Conservation (phyloP, 75 land plant species). For the Sequoiadendron giganteum region DNA sequence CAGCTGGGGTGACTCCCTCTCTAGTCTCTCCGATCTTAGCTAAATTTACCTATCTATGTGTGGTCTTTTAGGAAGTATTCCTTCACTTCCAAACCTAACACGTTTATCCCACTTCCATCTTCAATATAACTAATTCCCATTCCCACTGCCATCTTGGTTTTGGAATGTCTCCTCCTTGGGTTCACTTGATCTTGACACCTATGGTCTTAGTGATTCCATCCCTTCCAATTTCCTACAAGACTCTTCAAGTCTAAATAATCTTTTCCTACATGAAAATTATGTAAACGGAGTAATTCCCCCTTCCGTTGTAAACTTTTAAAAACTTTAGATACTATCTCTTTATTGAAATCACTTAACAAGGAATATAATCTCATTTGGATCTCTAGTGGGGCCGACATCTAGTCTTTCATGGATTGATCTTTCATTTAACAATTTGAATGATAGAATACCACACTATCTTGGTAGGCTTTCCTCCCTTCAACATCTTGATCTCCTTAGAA, state of each 20-base stretch:
- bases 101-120: neutral
- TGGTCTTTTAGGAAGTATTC: neutral
- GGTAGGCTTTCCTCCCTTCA: too few relatives aligned
- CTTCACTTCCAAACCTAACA: neutral
- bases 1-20: neutral
- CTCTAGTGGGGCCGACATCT: too few relatives aligned
- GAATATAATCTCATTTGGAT: too few relatives aligned
- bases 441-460: too few relatives aligned
- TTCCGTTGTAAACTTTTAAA: too few relatives aligned
- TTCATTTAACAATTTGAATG: too few relatives aligned
- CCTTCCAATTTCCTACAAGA: neutral
- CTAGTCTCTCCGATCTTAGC: neutral
- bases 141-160: neutral
- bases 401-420: too few relatives aligned
- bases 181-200: neutral
- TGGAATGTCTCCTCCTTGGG: neutral
- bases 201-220: neutral
- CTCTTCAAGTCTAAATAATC: neutral
- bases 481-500: too few relatives aligned
- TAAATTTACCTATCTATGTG: neutral
- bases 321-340: too few relatives aligned
- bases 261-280: too few relatives aligned
- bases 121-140: neutral
- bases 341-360: too few relatives aligned
- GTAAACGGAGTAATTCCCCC: too few relatives aligned